Evolutionary conservation across 1,139 yeast species (phyloP), one percentile per base, ranked within the genome.

Genomic region (Yamadazyma conglobata): DNA sequence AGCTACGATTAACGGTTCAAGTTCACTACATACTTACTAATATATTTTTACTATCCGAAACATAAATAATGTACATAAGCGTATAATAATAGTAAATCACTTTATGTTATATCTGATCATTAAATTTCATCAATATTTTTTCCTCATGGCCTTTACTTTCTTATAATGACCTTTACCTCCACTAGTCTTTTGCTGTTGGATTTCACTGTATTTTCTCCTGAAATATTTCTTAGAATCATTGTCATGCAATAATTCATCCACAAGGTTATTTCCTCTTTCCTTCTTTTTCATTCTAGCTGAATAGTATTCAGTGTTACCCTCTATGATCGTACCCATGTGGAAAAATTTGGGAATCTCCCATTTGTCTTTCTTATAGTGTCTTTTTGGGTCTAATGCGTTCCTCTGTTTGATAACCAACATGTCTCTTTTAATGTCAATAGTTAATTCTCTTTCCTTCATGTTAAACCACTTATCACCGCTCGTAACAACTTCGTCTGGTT

Each of bases 321-420:
- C 93, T 13, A 89, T 58, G 21, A 91, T 75, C 0, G 96, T 88
- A 9, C 98, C 98, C 51, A 85, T 74, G 41, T 89, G 93, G 56
- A 91, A 88, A 43, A 69, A 77, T 49, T 85, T 87, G 13, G 96
- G 95, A 5, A 75, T 68, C 33, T 71, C 72, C 82, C 94, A 85
- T 40, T 79, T 81, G 36, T 84, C 93, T 56, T 86, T 86, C 59
- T 85, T 87, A 60, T 91, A 91, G 59, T 88, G 96, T 48, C 97
- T 76, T 58, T 91, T 91, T 4, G 97, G 97, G 52, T 91, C 98
- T 42, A 91, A 70, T 12, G 91, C 96, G 40, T 83, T 80, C 58
- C 98, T 78, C 64, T 89, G 86, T 50, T 86, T 81, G 35, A 91
- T 68, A 19, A 91, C 62, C 51, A 78, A 68, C 46, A 93, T 56